Evolutionary conservation across 306 rosid genomes (phyloP), one percentile per base, ranked within the genome.

Genomic region (Sophora flavescens): DNA sequence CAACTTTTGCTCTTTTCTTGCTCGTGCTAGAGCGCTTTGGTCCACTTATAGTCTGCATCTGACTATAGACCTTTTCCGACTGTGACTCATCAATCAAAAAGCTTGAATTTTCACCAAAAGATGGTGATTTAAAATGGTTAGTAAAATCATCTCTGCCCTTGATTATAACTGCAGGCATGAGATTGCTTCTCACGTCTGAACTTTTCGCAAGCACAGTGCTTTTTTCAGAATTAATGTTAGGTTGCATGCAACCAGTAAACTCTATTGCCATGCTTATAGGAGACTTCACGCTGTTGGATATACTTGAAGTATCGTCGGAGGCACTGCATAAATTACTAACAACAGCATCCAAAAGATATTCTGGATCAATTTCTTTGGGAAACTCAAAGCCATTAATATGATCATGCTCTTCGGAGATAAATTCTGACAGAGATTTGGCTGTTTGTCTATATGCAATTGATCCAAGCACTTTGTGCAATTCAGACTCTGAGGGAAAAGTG

Each of bases 391-490:
- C 77, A 41, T 68, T 78, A 59, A 35, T 38, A 65, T 54, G 52
- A 78, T 65, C 83, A 59, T 52, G 35, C 51, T 78, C 58, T 80
- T 88, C 52, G n/a, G 75, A 70, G 38, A 76, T 65, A 47, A 80
- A 72, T 77, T 84, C 59, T 11, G 41, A 51, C 50, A 78, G 18
- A 52, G 75, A 69, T 51, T 85, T 89, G 51, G 69, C n/a, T 9
- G 81, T 41, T n/a, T 70, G 77, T 28, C 54, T 15, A 79, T 68
- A 78, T 30, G 78, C 52, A 82, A 75, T 39, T 63, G 88, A 76
- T 50, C 86, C 93, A 80, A 88, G 86, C 72, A 87, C 90, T 84
- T 80, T 72, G 76, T 85, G 88, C 79, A 89, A 88, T 79, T 87
- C 97, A 72, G 79, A 75, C 60, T 78, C 89, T 4, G 82, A 68